phyloP scores from a whole-genome alignment of 225 moss, liverwort and hornwort genomes.

The Polytrichum commune region DNA sequence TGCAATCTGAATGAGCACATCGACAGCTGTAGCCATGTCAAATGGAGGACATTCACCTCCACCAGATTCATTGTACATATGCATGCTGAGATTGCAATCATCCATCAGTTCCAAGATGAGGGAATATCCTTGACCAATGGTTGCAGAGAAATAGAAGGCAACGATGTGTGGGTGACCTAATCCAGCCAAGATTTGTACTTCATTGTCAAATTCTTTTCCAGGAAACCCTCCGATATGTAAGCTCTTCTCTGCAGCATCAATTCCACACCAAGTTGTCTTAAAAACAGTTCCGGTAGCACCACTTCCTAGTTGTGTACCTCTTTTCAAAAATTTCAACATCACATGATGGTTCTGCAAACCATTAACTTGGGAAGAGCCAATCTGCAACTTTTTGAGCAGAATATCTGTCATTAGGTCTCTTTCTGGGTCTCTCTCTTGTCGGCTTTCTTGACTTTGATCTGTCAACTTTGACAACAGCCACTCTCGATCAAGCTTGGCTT shows the following conservation, averaged over 20 bases:
- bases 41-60: conserved; percentile 1
- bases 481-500: no score
- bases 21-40: conserved; percentile 8
- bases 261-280: not conserved
- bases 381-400: no score
- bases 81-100: not conserved
- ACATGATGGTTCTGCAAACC: no score
- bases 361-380: no score
- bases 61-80: not conserved
- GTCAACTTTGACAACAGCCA: not conserved
- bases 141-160: not conserved
- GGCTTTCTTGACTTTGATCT: not conserved
- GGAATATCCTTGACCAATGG: not conserved
- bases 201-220: not conserved
- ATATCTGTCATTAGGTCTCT: no score
- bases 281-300: not conserved
- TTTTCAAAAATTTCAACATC: not conserved
- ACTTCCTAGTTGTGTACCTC: not conserved
- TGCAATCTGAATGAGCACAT: conserved; percentile 15
- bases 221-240: not conserved
- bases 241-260: not conserved
- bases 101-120: conserved; percentile 19
- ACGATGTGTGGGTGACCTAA: not conserved
- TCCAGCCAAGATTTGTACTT: not conserved
- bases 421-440: no score